phyloP scores from a whole-genome alignment of 495 filamentous ascomycete genomes.

The Cetradonia linearis region DNA sequence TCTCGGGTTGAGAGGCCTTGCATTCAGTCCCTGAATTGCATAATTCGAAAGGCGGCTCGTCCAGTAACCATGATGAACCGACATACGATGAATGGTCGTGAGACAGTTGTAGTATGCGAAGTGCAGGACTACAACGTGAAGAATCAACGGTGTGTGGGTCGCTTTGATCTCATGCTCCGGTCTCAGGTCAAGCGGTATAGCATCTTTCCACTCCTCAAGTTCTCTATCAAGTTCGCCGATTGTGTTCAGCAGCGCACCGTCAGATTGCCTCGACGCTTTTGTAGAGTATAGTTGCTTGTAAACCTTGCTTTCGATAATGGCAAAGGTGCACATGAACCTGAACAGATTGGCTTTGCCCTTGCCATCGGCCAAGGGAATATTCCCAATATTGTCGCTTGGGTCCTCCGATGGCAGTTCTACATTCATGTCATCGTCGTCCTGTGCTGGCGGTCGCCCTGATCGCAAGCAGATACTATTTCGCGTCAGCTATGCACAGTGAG shows the following conservation, averaged over 20 bases:
- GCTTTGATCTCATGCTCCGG: conserved; percentile 92
- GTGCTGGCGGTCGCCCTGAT: conserved; percentile 82
- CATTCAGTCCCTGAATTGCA: conserved; percentile 86
- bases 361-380: conserved; percentile 82
- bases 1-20: conserved; percentile 78
- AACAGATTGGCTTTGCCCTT: conserved; percentile 92
- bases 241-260: conserved; percentile 87
- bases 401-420: conserved; percentile 90
- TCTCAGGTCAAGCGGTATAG: conserved; percentile 83
- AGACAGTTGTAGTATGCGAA: conserved; percentile 97
- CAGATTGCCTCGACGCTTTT: conserved; percentile 81
- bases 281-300: conserved; percentile 92
- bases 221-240: conserved; percentile 93
- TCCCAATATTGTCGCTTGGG: conserved; percentile 82
- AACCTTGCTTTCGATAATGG: conserved; percentile 83
- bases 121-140: conserved; percentile 87
- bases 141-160: conserved; percentile 74
- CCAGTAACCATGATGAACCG: conserved; percentile 96
- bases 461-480: conserved; percentile 65
- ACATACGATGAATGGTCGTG: conserved; percentile 97
- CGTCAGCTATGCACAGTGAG: conserved; percentile 18
- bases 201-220: conserved; percentile 93
- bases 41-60: conserved; percentile 90
- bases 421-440: conserved; percentile 98
- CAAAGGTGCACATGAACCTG: conserved; percentile 78